These are phyloP conservation scores for Nannochloropsis oceanica DNA, from an alignment of 108 stramenopile species.

Conservation along the genomic window DNA sequence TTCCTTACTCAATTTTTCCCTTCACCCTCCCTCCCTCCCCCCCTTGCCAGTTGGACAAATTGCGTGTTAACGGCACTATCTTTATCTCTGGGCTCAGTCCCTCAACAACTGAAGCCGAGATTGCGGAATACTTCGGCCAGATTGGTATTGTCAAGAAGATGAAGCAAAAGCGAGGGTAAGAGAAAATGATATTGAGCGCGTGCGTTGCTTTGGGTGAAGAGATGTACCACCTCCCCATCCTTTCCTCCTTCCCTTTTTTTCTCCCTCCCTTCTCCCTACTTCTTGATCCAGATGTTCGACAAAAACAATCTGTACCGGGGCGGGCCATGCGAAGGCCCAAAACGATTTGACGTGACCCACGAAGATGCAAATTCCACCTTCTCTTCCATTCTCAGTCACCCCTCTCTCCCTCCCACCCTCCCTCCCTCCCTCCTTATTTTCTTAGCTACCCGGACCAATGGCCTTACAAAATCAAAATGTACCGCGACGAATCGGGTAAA, in stretches of 20 bases:
- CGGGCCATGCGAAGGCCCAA: neutral
- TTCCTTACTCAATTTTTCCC: too few relatives aligned
- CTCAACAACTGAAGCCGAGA: neutral
- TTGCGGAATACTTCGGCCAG: neutral
- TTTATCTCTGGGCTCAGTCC: neutral
- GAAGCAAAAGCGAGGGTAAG: neutral
- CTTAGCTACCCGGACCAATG: constrained; percentile 17
- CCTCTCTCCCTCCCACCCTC: neutral
- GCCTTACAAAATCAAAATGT: constrained; percentile 16
- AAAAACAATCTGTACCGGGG: too few relatives aligned
- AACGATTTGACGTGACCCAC: too few relatives aligned
- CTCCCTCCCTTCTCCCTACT: too few relatives aligned
- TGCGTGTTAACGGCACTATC: neutral
- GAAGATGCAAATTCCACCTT: neutral
- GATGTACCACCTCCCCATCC: too few relatives aligned
- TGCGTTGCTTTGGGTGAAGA: too few relatives aligned
- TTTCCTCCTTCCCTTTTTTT: too few relatives aligned
- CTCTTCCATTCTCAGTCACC: neutral
- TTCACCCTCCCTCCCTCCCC: neutral
- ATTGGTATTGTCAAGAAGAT: neutral
- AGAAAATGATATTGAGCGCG: too few relatives aligned
- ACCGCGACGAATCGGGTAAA: constrained; percentile 15
- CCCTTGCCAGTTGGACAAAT: neutral
- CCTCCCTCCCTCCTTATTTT: neutral
- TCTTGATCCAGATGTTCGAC: too few relatives aligned